A percentile compares a stretch with the other conserved stretches of the same genome.
phyloP scores from a whole-genome alignment of 2,329 filamentous ascomycete genomes.

The Westerdykella aurantiaca region DNA sequence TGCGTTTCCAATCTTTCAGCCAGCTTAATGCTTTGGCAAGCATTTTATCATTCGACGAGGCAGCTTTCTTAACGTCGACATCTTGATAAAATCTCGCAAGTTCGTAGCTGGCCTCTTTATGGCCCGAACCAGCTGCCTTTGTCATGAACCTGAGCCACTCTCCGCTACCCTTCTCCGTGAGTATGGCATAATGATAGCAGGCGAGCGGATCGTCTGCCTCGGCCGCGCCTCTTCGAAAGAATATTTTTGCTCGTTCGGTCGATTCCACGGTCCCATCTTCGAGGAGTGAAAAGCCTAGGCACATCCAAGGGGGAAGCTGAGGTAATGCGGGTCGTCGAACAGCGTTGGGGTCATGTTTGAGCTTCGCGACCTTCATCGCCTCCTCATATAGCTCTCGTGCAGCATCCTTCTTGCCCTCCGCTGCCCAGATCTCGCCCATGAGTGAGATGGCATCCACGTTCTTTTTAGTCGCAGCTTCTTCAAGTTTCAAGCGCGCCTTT shows the following conservation, averaged over 20 bases:
- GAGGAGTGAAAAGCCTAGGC: constrained; percentile 22
- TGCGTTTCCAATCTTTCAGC: constrained; percentile 15
- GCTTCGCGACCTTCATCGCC: constrained; percentile 9
- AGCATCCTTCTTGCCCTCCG: constrained; percentile 15
- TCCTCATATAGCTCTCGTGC: constrained; percentile 20
- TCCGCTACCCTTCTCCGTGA: constrained; percentile 20
- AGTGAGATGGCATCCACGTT: constrained; percentile 25
- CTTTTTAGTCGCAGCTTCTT: constrained; percentile 13
- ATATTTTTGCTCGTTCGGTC: constrained; percentile 20
- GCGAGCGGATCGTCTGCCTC: constrained; percentile 42
- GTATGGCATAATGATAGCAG: constrained; percentile 34
- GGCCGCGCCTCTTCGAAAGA: constrained; percentile 33
- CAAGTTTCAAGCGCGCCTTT: constrained; percentile 14
- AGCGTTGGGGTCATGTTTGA: no score
- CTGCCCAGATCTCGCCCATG: constrained; percentile 26
- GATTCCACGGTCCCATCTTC: constrained; percentile 9
- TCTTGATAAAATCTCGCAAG: constrained; percentile 39
- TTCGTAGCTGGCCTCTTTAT: constrained; percentile 33
- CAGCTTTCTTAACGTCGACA: constrained; percentile 19
- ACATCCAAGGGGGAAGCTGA: constrained; percentile 27
- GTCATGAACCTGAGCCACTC: constrained; percentile 42
- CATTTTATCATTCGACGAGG: not conserved
- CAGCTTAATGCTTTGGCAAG: constrained; percentile 16
- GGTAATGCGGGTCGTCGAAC: constrained; percentile 20
- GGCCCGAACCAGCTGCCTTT: constrained; percentile 41